These are phyloP conservation scores for Begonia peltatifolia DNA, from an alignment of 306 rosid genomes.

Conservation along the genomic window DNA sequence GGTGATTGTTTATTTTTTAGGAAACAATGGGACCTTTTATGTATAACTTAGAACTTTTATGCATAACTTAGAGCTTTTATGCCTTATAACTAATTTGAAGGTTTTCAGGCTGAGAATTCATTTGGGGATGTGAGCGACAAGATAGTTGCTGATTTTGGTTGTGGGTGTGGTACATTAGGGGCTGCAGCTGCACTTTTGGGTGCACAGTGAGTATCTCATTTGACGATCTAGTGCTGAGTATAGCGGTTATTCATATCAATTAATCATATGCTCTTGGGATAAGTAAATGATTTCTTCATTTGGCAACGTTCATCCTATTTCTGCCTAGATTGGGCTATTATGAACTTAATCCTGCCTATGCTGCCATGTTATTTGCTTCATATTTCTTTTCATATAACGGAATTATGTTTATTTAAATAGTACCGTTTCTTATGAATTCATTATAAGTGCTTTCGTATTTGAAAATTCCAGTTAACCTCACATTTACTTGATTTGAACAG, in stretches of 20 bases:
- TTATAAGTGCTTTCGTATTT: background rate
- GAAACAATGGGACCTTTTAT: background rate
- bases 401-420: too few relatives aligned
- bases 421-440: too few relatives aligned
- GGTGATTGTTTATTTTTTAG: background rate
- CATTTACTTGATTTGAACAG: slow-evolving; percentile 34
- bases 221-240: too few relatives aligned
- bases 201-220: slow-evolving; percentile 57
- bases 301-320: too few relatives aligned
- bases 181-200: slow-evolving; percentile 72
- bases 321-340: too few relatives aligned
- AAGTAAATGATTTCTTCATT: too few relatives aligned
- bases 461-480: background rate
- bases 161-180: slow-evolving; percentile 88
- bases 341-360: too few relatives aligned
- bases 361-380: too few relatives aligned
- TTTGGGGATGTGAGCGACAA: slow-evolving; percentile 70
- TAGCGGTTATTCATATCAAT: too few relatives aligned
- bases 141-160: slow-evolving; percentile 93
- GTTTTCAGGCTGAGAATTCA: slow-evolving; percentile 79
- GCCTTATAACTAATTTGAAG: background rate
- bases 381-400: too few relatives aligned
- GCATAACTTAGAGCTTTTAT: background rate
- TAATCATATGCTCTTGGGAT: too few relatives aligned
- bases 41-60: background rate